phyloP scores from a whole-genome alignment of 2,329 filamentous ascomycete genomes.

The Ophiobolus disseminans region DNA sequence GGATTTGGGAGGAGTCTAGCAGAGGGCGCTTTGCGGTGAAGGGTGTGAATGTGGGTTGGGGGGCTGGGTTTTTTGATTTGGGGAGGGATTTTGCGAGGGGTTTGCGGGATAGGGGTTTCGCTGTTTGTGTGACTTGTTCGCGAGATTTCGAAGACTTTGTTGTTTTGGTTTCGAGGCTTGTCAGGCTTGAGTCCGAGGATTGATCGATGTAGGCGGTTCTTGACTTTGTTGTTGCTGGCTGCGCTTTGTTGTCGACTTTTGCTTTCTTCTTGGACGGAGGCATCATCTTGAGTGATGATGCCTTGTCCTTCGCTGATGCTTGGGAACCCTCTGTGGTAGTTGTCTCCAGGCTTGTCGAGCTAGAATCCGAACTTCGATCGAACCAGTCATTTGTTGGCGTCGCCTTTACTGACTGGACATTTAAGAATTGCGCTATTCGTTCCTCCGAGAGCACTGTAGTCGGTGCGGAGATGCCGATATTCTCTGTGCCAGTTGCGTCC shows the following conservation, averaged over 20 bases:
- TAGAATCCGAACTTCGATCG: too few relatives aligned
- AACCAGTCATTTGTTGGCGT: too few relatives aligned
- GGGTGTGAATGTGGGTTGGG: slow-evolving; percentile 2
- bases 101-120: not conserved
- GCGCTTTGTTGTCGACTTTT: too few relatives aligned
- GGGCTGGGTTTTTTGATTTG: not conserved
- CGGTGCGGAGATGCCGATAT: not conserved
- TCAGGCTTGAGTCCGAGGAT: too few relatives aligned
- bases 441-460: not conserved
- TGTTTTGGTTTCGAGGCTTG: not conserved
- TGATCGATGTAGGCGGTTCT: too few relatives aligned
- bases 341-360: too few relatives aligned
- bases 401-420: not conserved
- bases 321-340: too few relatives aligned
- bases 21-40: slow-evolving; percentile 9
- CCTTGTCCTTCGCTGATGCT: not conserved
- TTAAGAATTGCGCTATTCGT: not conserved
- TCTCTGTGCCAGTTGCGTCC: not conserved
- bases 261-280: not conserved
- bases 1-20: not conserved
- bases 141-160: too few relatives aligned
- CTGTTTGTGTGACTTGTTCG: too few relatives aligned
- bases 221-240: not conserved
- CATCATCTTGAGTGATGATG: not conserved
- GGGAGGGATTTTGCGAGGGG: not conserved